Percentiles rank a stretch among this genome's conserved stretches.
These are phyloP conservation scores for Acanthamoeba divionensis DNA, from an alignment of 208 protist species.

Conservation along the genomic window DNA sequence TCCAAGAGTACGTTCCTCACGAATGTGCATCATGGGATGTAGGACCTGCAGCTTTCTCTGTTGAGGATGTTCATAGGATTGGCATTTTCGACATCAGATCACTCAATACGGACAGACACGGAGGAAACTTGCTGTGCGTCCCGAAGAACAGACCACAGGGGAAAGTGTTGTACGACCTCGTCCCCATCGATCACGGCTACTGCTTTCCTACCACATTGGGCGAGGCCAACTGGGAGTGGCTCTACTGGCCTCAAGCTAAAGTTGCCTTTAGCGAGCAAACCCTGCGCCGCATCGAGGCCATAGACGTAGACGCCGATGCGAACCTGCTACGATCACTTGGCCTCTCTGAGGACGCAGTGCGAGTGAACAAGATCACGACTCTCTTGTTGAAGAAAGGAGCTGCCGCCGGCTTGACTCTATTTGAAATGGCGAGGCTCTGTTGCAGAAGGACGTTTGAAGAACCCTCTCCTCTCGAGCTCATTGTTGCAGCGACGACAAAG, in stretches of 20 bases:
- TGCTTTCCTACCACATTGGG: slow-evolving; percentile 81
- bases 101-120: slow-evolving; percentile 20
- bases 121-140: slow-evolving; percentile 10
- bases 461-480: background rate
- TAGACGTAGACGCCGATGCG: slow-evolving; percentile 79
- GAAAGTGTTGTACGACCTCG: slow-evolving; percentile 59
- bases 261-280: slow-evolving; percentile 70
- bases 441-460: slow-evolving; percentile 8
- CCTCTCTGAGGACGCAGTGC: slow-evolving; percentile 38
- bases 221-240: slow-evolving; percentile 85
- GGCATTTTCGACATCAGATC: slow-evolving; percentile 34
- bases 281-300: slow-evolving; percentile 81
- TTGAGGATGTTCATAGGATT: slow-evolving; percentile 37
- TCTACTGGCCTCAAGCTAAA: slow-evolving; percentile 83
- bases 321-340: slow-evolving; percentile 67
- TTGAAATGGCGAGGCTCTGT: slow-evolving; percentile 51
- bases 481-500: background rate
- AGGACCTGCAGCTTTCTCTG: background rate
- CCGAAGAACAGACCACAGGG: background rate
- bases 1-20: slow-evolving; percentile 1
- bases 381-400: slow-evolving; percentile 55
- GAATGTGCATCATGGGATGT: slow-evolving; percentile 46
- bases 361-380: slow-evolving; percentile 13
- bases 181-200: slow-evolving; percentile 88
- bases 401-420: slow-evolving; percentile 50